These are phyloP conservation scores for Lotus japonicus DNA, from an alignment of 306 rosid species.

Conservation along the genomic window DNA sequence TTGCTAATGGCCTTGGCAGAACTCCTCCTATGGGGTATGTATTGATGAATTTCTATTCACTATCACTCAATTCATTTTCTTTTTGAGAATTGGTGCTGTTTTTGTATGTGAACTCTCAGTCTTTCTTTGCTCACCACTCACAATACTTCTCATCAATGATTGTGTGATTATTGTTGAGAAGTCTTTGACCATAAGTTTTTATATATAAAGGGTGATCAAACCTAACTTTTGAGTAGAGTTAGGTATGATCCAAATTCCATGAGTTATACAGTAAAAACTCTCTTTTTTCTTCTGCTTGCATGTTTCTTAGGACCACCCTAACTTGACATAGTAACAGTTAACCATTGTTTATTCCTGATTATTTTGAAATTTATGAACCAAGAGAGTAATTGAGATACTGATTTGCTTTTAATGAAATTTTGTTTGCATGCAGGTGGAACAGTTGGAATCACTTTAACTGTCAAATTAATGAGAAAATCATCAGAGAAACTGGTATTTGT, in stretches of 20 bases:
- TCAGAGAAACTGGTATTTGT: conserved; percentile 65
- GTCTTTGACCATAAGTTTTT: no score
- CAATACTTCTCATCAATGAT: not conserved
- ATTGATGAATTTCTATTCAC: not conserved
- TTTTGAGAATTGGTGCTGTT: not conserved
- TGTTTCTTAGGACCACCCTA: not conserved
- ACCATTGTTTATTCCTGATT: not conserved
- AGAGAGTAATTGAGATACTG: not conserved
- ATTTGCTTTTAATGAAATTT: not conserved
- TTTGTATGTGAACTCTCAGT: not conserved
- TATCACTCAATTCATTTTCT: not conserved
- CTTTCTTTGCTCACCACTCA: not conserved
- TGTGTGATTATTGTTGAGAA: no score
- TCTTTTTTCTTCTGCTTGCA: not conserved
- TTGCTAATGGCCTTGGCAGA: conserved; percentile 68
- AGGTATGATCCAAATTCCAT: not conserved
- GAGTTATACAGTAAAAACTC: not conserved
- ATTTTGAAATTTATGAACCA: not conserved
- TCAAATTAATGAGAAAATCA: conserved; percentile 59
- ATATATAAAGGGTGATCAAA: no score
- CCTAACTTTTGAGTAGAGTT: no score
- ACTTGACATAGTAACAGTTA: not conserved
- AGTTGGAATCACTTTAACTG: conserved; percentile 93
- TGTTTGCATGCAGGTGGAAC: conserved; percentile 62
- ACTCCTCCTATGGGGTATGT: conserved; percentile 94